A percentile compares a stretch with the other conserved stretches of the same genome.
Evolutionary conservation across 2,329 filamentous ascomycete species (phyloP).

Genomic region (Ophiostoma pallidulum): DNA sequence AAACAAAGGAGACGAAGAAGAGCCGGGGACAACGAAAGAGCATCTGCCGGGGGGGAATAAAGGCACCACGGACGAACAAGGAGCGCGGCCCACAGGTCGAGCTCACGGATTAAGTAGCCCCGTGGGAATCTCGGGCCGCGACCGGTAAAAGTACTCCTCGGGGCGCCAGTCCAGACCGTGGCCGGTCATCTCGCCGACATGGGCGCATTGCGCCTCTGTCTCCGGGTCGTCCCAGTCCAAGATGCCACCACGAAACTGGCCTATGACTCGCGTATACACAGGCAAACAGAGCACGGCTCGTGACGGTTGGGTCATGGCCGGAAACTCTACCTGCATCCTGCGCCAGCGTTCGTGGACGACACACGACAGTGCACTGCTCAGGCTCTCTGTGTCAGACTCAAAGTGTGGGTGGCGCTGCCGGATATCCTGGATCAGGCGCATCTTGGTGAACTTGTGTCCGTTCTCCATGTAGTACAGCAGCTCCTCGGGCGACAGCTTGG

Average conservation of each 20-base stretch:
- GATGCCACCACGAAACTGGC: constrained; percentile 27
- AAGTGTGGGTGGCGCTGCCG: constrained; percentile 33
- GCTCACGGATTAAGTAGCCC: constrained; percentile 13
- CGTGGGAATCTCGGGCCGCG: constrained; percentile 13
- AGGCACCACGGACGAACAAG: too few species aligned
- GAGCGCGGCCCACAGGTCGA: too few species aligned
- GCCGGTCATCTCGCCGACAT: constrained; percentile 15
- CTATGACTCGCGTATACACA: constrained; percentile 11
- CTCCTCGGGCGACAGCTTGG: constrained; percentile 41
- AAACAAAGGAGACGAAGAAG: too few species aligned
- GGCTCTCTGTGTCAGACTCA: constrained; percentile 35
- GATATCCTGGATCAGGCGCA: constrained; percentile 34
- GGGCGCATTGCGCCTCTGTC: constrained; percentile 25
- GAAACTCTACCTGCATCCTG: constrained; percentile 7
- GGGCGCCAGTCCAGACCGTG: constrained; percentile 28
- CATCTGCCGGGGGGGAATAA: too few species aligned
- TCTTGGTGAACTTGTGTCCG: constrained; percentile 36
- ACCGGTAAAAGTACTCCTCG: constrained; percentile 27
- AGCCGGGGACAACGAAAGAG: too few species aligned
- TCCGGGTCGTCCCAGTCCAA: constrained; percentile 31
- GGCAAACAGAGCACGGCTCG: constrained; percentile 10
- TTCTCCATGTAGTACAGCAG: constrained; percentile 41
- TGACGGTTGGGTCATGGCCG: neutral
- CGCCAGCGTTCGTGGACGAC: constrained; percentile 18
- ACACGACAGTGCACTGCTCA: constrained; percentile 20